Conservation (phyloP, 192 early-diverging fungal genomes). For the Coemansia sp. region DNA sequence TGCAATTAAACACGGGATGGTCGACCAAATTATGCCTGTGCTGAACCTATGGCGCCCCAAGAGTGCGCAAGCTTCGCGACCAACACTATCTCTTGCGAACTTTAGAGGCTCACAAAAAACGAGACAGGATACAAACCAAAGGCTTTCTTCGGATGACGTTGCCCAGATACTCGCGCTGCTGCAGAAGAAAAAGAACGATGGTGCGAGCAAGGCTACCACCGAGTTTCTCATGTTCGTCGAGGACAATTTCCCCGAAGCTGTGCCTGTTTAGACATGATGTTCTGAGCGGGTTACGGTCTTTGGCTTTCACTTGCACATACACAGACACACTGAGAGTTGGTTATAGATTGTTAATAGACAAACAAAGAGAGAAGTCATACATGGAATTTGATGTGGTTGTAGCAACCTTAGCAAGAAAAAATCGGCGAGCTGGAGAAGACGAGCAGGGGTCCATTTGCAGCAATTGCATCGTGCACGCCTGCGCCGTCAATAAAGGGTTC, state of each 20-base stretch:
- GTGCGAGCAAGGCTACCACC: conserved; percentile 13
- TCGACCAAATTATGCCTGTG: conserved; percentile 18
- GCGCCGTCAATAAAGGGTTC: background rate
- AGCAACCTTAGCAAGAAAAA: no score
- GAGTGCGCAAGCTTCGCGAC: background rate
- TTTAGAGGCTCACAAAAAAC: background rate
- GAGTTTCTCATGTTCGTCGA: conserved; percentile 33
- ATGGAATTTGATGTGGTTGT: no score
- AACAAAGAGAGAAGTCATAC: no score
- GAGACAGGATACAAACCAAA: background rate
- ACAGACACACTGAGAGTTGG: background rate
- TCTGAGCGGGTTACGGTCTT: background rate
- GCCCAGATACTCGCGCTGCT: conserved; percentile 19
- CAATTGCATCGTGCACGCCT: background rate
- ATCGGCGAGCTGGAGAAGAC: no score
- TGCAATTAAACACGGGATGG: conserved; percentile 28
- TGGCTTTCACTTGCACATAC: background rate
- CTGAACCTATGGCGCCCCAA: conserved; percentile 23
- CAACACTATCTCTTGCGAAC: conserved; percentile 4
- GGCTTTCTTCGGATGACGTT: conserved; percentile 25
- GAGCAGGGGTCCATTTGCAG: no score
- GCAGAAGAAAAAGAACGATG: conserved; percentile 11
- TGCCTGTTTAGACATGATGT: conserved; percentile 18
- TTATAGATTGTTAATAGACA: background rate
- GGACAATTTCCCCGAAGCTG: conserved; percentile 39